These are phyloP conservation scores for Alternaria gaisen DNA, from an alignment of 2,329 filamentous ascomycete genomes.

Conservation along the genomic window DNA sequence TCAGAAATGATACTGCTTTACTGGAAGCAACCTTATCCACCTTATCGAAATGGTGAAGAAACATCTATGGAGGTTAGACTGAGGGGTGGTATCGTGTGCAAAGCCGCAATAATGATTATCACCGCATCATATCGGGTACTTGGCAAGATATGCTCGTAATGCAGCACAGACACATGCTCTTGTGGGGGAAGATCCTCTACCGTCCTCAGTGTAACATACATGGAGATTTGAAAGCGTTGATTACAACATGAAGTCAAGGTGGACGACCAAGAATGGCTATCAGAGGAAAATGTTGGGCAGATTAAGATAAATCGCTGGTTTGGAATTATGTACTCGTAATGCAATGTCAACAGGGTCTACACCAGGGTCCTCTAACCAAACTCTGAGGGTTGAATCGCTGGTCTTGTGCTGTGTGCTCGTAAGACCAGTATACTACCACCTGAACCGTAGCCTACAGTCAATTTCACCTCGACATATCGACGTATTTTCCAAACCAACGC, in stretches of 20 bases:
- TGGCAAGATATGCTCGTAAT: background rate
- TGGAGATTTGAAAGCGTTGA: background rate
- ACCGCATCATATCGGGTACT: background rate
- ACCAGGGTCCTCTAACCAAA: background rate
- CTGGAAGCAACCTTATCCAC: background rate
- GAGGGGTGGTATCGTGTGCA: background rate
- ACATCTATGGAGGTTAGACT: background rate
- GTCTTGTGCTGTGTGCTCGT: too few species aligned
- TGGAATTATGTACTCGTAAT: background rate
- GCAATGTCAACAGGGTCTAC: background rate
- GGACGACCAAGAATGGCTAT: background rate
- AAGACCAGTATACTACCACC: too few species aligned
- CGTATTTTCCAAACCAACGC: background rate
- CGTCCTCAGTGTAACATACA: background rate
- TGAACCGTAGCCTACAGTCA: too few species aligned
- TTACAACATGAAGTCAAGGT: background rate
- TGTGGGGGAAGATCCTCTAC: background rate
- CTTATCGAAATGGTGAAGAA: background rate
- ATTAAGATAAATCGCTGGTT: background rate
- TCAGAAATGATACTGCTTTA: background rate
- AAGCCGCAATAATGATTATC: background rate
- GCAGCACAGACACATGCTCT: background rate
- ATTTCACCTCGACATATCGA: background rate
- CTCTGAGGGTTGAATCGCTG: background rate
- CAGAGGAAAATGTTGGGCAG: background rate